phyloP scores from a whole-genome alignment of 805 yeast genomes.

The Saccharomycopsis guyanensis region DNA sequence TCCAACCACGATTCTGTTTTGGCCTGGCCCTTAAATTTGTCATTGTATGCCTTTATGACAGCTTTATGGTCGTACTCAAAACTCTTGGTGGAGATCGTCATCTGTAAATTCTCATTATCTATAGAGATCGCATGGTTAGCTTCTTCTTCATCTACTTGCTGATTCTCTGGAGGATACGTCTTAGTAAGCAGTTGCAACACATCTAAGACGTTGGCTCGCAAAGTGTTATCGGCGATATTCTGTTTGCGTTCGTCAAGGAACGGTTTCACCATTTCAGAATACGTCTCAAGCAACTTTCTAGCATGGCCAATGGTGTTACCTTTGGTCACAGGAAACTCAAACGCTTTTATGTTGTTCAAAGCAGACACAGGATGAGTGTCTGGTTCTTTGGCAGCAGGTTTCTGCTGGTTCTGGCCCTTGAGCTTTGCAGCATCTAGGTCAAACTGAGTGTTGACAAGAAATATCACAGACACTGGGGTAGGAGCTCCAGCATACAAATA shows the following conservation, averaged over 20 bases:
- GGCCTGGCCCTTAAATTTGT: neutral
- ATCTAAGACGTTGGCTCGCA: conserved; percentile 11
- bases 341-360: conserved; percentile 12
- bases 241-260: conserved; percentile 5
- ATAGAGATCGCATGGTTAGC: conserved; percentile 4
- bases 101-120: conserved; percentile 6
- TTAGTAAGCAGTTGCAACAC: conserved; percentile 8
- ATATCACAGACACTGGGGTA: conserved; percentile 30
- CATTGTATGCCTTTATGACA: conserved; percentile 3
- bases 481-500: conserved; percentile 37
- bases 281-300: conserved; percentile 14
- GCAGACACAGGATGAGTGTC: neutral
- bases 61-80: conserved; percentile 16
- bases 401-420: neutral
- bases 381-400: neutral
- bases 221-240: neutral
- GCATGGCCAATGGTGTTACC: conserved; percentile 19
- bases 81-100: conserved; percentile 11
- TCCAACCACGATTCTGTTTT: neutral
- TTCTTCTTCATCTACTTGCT: conserved; percentile 12
- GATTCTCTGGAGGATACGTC: conserved; percentile 5
- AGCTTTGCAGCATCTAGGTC: neutral
- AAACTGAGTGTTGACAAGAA: conserved; percentile 16
- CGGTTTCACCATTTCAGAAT: conserved; percentile 13
- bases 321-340: conserved; percentile 17